Base-by-base conservation (phyloP, 106 monocot species). In the Dioscorea dumetorum region DNA sequence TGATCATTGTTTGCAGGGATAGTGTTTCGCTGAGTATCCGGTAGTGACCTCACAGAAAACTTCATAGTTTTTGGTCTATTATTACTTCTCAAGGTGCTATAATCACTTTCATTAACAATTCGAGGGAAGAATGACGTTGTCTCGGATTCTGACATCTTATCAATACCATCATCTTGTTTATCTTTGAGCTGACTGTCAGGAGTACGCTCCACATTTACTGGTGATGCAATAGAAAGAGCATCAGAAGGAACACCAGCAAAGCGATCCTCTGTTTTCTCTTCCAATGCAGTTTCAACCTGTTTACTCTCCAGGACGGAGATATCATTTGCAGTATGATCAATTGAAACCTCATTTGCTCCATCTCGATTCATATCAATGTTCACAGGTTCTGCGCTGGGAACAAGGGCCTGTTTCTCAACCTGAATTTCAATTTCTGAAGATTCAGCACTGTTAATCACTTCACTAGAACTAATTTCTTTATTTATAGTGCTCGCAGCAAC, bases 11-110 rank as follows among this genome's bases (percentile, higher is more conserved):
- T 18, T 21, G 24, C 28, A 60, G 73, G 10, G 8, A 21, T 23
- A 35, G 61, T 62, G 35, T 58, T 76, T 49, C 72, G 57, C 14
- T 61, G 19, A 4, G 34, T 18, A 33, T 74, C 51, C 11, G 69
- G 32, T 49, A 73, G 34, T 49, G 83, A 74, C 56, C 74, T 76
- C 35, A 84, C 69, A n/a, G 83, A 83, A 19, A 74, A 72, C 22
- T 69, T 76, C 67, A 81, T 49, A 70, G 19, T 77, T 64, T 69
- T 85, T 16, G 57, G 24, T 35, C 72, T 71, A 66, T 80, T 71
- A 66, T 80, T 70, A 63, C 35, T 82, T 24, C 59, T 57, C 35
- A 68, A 58, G 48, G 65, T 72, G 49, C 64, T 72, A 76, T 50
- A 76, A n/a, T 33, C 50, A 34, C 63, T 73, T 67, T 70, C 72